These are phyloP conservation scores for Metschnikowia henanensis DNA, from an alignment of 805 yeast genomes.

Conservation along the genomic window DNA sequence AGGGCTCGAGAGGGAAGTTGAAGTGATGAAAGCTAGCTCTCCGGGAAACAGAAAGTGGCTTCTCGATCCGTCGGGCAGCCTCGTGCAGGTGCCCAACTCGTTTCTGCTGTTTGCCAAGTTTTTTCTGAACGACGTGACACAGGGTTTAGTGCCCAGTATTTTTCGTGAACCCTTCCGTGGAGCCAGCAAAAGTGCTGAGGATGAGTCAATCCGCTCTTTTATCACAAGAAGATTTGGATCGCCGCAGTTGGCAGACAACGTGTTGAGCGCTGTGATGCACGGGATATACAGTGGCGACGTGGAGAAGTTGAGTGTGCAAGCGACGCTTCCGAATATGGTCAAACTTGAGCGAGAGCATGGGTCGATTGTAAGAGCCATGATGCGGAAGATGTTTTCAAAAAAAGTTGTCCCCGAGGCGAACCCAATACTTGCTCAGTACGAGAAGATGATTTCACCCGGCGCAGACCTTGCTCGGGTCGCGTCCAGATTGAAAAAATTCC, in stretches of 20 bases:
- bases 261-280: conserved; percentile 79
- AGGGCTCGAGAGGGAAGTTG: conserved; percentile 49
- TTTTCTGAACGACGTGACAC: conserved; percentile 45
- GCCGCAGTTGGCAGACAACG: conserved; percentile 47
- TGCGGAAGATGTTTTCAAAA: conserved; percentile 29
- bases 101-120: conserved; percentile 27
- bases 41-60: conserved; percentile 74
- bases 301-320: conserved; percentile 58
- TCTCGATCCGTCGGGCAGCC: conserved; percentile 42
- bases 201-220: conserved; percentile 73
- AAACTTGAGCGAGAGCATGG: conserved; percentile 61
- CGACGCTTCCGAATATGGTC: conserved; percentile 56
- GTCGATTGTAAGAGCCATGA: conserved; percentile 49
- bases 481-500: conserved; percentile 47
- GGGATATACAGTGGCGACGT: conserved; percentile 88
- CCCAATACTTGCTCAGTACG: conserved; percentile 35
- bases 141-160: conserved; percentile 45
- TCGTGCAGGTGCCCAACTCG: conserved; percentile 57
- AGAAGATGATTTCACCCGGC: conserved; percentile 36
- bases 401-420: conserved; percentile 8
- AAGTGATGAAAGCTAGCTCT: conserved; percentile 57
- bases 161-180: conserved; percentile 52
- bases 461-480: conserved; percentile 40
- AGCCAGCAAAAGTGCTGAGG: conserved; percentile 31
- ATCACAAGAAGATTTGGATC: conserved; percentile 68